Evolutionary conservation across 2,329 filamentous ascomycete species (phyloP).

Genomic region (Teratosphaeria nubilosa): DNA sequence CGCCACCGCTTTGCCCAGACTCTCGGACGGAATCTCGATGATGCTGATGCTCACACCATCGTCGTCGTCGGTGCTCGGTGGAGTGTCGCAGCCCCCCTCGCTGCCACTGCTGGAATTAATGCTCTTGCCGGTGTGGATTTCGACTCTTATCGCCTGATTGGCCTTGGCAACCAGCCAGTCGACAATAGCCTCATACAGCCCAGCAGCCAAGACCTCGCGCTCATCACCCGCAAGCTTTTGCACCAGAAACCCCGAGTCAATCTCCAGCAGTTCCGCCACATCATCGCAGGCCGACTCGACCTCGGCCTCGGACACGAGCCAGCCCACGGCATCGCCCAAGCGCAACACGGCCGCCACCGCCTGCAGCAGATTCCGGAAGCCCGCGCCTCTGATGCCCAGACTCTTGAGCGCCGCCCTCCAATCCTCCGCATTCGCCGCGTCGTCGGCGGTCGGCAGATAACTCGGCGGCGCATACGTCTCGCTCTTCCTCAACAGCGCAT

Average conservation of each 20-base stretch:
- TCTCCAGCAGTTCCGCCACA: constrained; percentile 71
- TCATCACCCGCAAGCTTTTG: constrained; percentile 76
- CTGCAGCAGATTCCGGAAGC: constrained; percentile 74
- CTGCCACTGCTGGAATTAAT: constrained; percentile 59
- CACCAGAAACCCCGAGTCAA: constrained; percentile 74
- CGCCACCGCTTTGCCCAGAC: constrained; percentile 75
- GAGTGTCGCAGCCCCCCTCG: constrained; percentile 49
- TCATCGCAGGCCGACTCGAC: constrained; percentile 85
- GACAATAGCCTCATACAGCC: constrained; percentile 85
- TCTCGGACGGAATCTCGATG: constrained; percentile 70
- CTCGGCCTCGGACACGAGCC: constrained; percentile 71
- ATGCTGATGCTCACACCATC: constrained; percentile 87
- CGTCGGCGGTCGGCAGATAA: constrained; percentile 86
- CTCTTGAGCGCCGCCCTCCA: constrained; percentile 78
- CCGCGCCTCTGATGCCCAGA: constrained; percentile 84
- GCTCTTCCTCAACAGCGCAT: constrained; percentile 69
- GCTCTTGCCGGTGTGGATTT: constrained; percentile 58
- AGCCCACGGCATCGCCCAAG: constrained; percentile 80
- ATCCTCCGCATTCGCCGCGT: constrained; percentile 85
- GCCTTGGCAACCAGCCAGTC: constrained; percentile 90
- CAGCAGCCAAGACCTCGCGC: constrained; percentile 68
- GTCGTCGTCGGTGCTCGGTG: constrained; percentile 52
- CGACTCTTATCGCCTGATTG: constrained; percentile 69
- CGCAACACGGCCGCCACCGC: constrained; percentile 79
- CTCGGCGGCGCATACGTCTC: constrained; percentile 76